Evolutionary conservation across 2,329 filamentous ascomycete species (phyloP).

Genomic region (Hymenoscyphus scutula): DNA sequence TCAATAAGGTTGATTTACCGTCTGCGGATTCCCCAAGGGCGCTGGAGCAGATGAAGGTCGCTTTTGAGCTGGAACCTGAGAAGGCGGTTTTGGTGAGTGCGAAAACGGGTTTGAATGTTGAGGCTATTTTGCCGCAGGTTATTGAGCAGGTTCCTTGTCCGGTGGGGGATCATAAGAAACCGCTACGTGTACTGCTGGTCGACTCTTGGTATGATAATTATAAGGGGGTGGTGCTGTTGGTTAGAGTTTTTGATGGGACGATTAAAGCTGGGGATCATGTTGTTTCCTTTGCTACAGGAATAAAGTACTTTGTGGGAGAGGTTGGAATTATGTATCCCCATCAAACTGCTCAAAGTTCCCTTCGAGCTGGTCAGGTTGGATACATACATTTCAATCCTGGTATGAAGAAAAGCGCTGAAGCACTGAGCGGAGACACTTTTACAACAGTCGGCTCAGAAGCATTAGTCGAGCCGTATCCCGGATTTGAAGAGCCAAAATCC

Average conservation of each 20-base stretch:
- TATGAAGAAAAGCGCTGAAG: constrained; percentile 95
- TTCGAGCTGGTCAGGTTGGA: constrained; percentile 91
- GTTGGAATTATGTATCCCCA: constrained; percentile 95
- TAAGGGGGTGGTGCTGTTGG: constrained; percentile 86
- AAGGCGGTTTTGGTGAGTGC: constrained; percentile 80
- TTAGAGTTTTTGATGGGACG: constrained; percentile 85
- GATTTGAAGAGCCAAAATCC: constrained; percentile 94
- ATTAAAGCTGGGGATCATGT: constrained; percentile 80
- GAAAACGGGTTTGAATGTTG: constrained; percentile 89
- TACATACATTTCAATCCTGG: constrained; percentile 98
- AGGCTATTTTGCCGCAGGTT: constrained; percentile 77
- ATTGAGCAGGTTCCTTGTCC: constrained; percentile 83
- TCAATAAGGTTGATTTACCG: constrained; percentile 95
- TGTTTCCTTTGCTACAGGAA: constrained; percentile 82
- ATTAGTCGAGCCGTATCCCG: constrained; percentile 75
- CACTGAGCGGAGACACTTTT: constrained; percentile 93
- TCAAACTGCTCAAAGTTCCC: constrained; percentile 73
- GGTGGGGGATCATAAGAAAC: constrained; percentile 67
- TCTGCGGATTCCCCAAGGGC: constrained; percentile 85
- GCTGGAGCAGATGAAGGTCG: constrained; percentile 78
- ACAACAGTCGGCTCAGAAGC: constrained; percentile 77
- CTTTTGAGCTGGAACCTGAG: constrained; percentile 82
- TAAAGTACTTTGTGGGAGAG: constrained; percentile 91
- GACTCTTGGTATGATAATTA: constrained; percentile 99
- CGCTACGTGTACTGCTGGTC: constrained; percentile 81